Evolutionary conservation across 164 flowering plant genomes (phyloP).

Genomic region (Aristolochia fimbriata): DNA sequence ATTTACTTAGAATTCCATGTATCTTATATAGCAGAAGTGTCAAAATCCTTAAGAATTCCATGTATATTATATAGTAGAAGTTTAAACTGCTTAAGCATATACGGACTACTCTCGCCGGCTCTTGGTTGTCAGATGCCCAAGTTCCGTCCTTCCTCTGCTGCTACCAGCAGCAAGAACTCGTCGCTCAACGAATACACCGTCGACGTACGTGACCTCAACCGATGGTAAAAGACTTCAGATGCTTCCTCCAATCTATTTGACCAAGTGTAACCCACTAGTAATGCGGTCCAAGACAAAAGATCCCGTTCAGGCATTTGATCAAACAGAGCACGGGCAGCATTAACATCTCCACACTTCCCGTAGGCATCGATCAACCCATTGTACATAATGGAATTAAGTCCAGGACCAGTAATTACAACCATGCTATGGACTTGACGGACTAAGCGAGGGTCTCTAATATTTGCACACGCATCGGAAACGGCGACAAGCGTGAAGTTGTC

Average conservation of each 20-base stretch:
- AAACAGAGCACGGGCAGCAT: constrained; percentile 16
- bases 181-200: constrained; percentile 57
- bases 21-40: too few relatives aligned
- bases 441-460: constrained; percentile 20
- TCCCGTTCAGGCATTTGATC: too few relatives aligned
- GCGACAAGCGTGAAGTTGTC: constrained; percentile 50
- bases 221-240: constrained; percentile 24
- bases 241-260: constrained; percentile 41
- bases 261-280: too few relatives aligned
- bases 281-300: too few relatives aligned
- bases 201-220: constrained; percentile 45
- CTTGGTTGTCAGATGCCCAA: background rate
- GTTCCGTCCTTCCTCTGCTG: constrained; percentile 7
- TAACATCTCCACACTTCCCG: constrained; percentile 44
- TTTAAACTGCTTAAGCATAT: constrained; percentile 17
- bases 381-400: constrained; percentile 28
- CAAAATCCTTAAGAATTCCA: too few relatives aligned
- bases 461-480: constrained; percentile 34
- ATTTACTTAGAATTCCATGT: too few relatives aligned
- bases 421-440: constrained; percentile 47
- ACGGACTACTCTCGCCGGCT: too few relatives aligned
- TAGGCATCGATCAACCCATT: constrained; percentile 61
- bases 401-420: constrained; percentile 28
- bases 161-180: constrained; percentile 42
- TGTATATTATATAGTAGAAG: constrained; percentile 31